Base-by-base conservation (phyloP, 2,329 filamentous ascomycete species). In the Fusarium marasasianum region DNA sequence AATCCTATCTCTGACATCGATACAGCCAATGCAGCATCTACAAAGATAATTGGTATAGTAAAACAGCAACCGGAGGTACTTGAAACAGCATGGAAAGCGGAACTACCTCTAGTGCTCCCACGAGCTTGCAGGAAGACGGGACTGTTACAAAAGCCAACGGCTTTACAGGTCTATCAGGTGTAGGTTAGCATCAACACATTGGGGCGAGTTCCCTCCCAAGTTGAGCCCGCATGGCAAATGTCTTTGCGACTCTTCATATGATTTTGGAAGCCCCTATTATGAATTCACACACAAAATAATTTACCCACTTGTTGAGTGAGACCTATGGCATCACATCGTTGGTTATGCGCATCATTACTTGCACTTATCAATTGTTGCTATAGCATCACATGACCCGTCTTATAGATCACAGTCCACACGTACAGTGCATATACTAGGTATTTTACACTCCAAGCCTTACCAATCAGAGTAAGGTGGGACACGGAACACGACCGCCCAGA, bases 401-500 rank as follows among this genome's bases (percentile, higher is more conserved):
- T 59, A 79, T 77, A 78, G 50, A 55, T 58, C 53, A 78, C 77
- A 77, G 77, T 78, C 15, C 11, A 3, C 1, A 0, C 3, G 3
- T 33, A 78, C 77, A 79, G 77, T 78, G 71, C 45, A 14, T 33
- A 2, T 10, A 0, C 1, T 2, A 31, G 22, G 24, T 26, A 26
- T 26, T 38, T 56, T 14, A n/a, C 56, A 79, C 77, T 22, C 1
- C 1, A 22, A 37, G 38, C 72, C 31, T 76, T 78, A 37, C 77
- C 77, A 76, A 79, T 76, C 73, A 76, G 47, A 68, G 77, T 57
- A 76, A 77, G 61, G 75, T 67, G 77, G 76, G 40, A 71, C 55
- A 44, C 66, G 69, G 74, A 72, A 74, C 74, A 76, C 73, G 69
- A 75, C 78, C 72, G 69, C 73, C 69, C 38, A 73, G 71, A 66